Conservation (phyloP, 2,329 filamentous ascomycete genomes). For the Cladosporium austrohemisphaericum region DNA sequence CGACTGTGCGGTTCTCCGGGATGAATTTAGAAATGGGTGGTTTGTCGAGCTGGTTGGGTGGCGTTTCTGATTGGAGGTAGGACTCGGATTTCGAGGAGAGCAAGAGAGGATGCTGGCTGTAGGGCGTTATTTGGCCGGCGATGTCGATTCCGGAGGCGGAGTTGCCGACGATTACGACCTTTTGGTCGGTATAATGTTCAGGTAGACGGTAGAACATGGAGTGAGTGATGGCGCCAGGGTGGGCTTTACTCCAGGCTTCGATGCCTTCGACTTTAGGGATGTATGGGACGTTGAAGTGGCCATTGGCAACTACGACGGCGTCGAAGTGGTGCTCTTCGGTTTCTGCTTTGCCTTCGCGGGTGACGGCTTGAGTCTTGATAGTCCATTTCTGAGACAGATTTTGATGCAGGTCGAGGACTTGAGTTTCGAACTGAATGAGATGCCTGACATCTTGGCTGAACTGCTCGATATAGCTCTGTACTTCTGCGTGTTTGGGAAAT, state of each 20-base stretch:
- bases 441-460: constrained; percentile 67
- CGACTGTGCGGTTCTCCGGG: constrained; percentile 57
- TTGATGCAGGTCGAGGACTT: constrained; percentile 59
- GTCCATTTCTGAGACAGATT: constrained; percentile 50
- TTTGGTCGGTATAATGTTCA: constrained; percentile 59
- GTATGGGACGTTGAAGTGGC: constrained; percentile 47
- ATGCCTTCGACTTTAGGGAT: constrained; percentile 43
- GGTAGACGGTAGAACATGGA: constrained; percentile 76
- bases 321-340: constrained; percentile 47
- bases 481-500: constrained; percentile 68
- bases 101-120: constrained; percentile 60
- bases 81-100: constrained; percentile 56
- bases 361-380: constrained; percentile 45
- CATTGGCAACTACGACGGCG: constrained; percentile 46
- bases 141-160: constrained; percentile 83
- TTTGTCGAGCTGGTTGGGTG: constrained; percentile 54
- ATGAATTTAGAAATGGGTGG: constrained; percentile 53
- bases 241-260: constrained; percentile 36
- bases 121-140: constrained; percentile 65
- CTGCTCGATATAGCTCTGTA: constrained; percentile 68
- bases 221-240: constrained; percentile 42
- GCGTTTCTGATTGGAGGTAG: constrained; percentile 37
- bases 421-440: constrained; percentile 66
- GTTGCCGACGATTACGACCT: constrained; percentile 79
- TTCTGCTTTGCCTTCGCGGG: constrained; percentile 29